These are phyloP conservation scores for Fraxinus platypoda DNA, from an alignment of 305 asterid genomes.

Conservation along the genomic window DNA sequence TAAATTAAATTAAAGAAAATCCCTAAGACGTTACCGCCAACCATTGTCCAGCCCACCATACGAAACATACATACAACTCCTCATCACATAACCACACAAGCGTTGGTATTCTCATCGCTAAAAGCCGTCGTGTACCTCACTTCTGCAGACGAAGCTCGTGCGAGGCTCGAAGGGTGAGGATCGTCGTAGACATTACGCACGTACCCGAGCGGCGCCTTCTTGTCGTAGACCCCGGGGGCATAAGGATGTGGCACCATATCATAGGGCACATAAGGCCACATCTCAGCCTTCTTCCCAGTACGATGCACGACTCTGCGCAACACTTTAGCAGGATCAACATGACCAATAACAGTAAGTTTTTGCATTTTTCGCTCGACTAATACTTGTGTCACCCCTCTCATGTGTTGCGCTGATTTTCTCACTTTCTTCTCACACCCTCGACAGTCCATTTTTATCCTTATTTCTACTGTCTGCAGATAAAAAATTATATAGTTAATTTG, in stretches of 20 bases:
- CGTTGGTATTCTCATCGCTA: constrained; percentile 40
- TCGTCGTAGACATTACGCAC: constrained; percentile 28
- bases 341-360: constrained; percentile 62
- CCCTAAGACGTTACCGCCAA: not conserved
- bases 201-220: constrained; percentile 65
- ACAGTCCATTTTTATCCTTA: constrained; percentile 73
- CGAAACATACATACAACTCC: not conserved
- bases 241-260: constrained; percentile 68
- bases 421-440: constrained; percentile 69
- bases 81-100: constrained; percentile 36
- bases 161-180: constrained; percentile 27
- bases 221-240: constrained; percentile 74
- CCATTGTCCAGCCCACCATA: not conserved
- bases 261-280: constrained; percentile 75
- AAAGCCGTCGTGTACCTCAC: constrained; percentile 36
- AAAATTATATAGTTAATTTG: not conserved
- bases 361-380: constrained; percentile 66
- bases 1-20: no score
- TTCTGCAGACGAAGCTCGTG: constrained; percentile 38
- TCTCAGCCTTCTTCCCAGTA: constrained; percentile 61
- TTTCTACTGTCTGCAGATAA: constrained; percentile 38
- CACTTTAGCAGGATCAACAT: constrained; percentile 61
- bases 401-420: constrained; percentile 47
- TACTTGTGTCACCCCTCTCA: constrained; percentile 61
- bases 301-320: constrained; percentile 40